phyloP scores from a whole-genome alignment of 345 rosid genomes.

The Syzygium aromaticum region DNA sequence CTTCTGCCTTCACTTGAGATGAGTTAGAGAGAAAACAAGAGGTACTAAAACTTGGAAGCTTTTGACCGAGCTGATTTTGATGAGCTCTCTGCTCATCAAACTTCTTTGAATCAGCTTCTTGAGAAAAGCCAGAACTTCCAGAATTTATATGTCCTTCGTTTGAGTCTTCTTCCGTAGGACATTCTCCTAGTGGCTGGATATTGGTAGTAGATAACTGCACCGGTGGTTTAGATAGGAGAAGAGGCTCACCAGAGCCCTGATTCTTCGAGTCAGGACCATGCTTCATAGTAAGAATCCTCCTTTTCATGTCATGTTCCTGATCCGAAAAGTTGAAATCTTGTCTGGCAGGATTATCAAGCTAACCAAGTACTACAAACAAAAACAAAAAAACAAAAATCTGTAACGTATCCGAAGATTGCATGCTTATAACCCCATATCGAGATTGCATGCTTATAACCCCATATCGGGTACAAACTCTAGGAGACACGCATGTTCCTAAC shows the following conservation, averaged over 20 bases:
- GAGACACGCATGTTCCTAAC: background rate
- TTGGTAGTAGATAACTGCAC: slow-evolving; percentile 27
- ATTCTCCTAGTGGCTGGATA: slow-evolving; percentile 47
- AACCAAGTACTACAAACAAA: slow-evolving; percentile 51
- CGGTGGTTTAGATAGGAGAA: slow-evolving; percentile 48
- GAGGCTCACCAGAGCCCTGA: slow-evolving; percentile 58
- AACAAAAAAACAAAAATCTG: background rate
- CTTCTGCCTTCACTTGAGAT: slow-evolving; percentile 55
- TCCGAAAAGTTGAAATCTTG: slow-evolving; percentile 37
- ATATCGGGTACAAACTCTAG: background rate
- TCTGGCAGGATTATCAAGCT: slow-evolving; percentile 70
- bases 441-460: background rate
- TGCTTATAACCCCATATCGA: background rate
- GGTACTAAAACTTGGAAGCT: slow-evolving; percentile 23
- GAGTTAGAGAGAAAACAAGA: slow-evolving; percentile 23
- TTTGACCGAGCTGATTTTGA: slow-evolving; percentile 31
- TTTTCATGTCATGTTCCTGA: slow-evolving; percentile 7
- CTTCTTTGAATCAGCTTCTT: slow-evolving; percentile 36
- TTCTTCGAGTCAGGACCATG: slow-evolving; percentile 42
- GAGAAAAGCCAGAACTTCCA: slow-evolving; percentile 19
- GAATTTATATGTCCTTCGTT: slow-evolving; percentile 13
- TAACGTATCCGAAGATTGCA: background rate
- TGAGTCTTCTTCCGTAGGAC: slow-evolving; percentile 58
- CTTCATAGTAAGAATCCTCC: slow-evolving; percentile 29
- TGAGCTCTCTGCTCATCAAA: slow-evolving; percentile 31